A percentile compares a stretch with the other conserved stretches of the same genome.
Evolutionary conservation across 1,284 basidiomycete species (phyloP).

Genomic region (Cutaneotrichosporon cyanovorans): DNA sequence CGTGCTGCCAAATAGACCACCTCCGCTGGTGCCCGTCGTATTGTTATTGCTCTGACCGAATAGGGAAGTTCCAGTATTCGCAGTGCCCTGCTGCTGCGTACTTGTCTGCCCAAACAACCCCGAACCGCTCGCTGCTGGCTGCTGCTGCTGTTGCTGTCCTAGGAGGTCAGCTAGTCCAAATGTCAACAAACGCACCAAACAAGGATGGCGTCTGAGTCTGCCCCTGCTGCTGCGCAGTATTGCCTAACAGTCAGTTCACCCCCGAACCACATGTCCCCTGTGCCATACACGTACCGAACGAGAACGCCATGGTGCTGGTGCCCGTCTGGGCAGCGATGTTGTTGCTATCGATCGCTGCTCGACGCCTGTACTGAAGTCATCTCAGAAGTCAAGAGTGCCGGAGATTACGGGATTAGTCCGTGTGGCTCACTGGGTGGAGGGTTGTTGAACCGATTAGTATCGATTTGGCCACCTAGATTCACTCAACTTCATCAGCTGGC

Average conservation of each 20-base stretch:
- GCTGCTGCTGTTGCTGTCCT: constrained; percentile 1
- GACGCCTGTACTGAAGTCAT: background rate
- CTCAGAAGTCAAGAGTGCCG: background rate
- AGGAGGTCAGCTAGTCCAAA: constrained; percentile 5
- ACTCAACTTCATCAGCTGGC: constrained; percentile 1
- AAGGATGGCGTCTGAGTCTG: constrained; percentile 9
- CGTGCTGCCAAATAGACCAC: background rate
- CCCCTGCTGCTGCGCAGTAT: constrained; percentile 9
- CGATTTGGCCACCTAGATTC: background rate
- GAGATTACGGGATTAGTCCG: constrained; percentile 2
- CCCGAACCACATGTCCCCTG: no score
- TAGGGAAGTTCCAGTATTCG: background rate
- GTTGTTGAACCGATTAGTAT: constrained; percentile 1
- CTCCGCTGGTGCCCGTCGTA: background rate
- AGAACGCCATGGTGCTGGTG: constrained; percentile 19
- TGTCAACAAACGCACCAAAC: constrained; percentile 12
- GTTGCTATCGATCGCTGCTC: background rate
- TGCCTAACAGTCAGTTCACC: background rate
- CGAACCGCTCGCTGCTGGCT: constrained; percentile 8
- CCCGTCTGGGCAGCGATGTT: background rate
- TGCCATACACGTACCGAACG: constrained; percentile 17
- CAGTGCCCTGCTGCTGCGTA: background rate
- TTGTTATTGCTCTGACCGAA: constrained; percentile 5
- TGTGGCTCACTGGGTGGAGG: constrained; percentile 9
- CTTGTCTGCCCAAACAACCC: constrained; percentile 6